A percentile compares a stretch with the other conserved stretches of the same genome.
These are phyloP conservation scores for Cutaneotrichosporon sp. DNA, from an alignment of 1,284 basidiomycete species.

Conservation along the genomic window DNA sequence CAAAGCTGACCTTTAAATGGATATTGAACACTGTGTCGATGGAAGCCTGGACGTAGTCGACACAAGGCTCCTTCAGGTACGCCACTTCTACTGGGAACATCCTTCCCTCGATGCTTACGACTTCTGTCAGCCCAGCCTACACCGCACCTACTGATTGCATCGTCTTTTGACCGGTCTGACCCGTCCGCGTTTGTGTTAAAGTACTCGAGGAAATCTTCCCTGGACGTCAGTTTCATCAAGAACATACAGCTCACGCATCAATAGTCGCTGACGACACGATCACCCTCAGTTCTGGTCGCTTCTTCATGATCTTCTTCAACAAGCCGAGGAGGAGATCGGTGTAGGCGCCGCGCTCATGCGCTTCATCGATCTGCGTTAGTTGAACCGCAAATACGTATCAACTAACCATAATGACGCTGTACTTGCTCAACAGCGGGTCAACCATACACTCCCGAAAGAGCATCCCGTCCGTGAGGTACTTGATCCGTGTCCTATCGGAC, in stretches of 20 bases:
- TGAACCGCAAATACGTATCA: too few species aligned
- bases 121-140: conserved; percentile 44
- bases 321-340: conserved; percentile 91
- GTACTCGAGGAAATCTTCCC: conserved; percentile 74
- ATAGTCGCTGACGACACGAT: conserved; percentile 94
- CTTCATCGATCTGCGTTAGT: conserved; percentile 76
- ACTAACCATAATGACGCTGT: conserved; percentile 89
- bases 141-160: conserved; percentile 40
- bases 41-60: conserved; percentile 79
- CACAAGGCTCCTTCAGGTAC: conserved; percentile 64
- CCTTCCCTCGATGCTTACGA: conserved; percentile 86
- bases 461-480: conserved; percentile 98
- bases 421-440: conserved; percentile 80
- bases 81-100: conserved; percentile 86
- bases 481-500: conserved; percentile 74
- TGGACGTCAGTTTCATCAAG: conserved; percentile 10
- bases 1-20: conserved; percentile 67
- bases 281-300: conserved; percentile 79
- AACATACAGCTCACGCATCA: conserved; percentile 58
- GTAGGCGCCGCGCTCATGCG: conserved; percentile 90
- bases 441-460: conserved; percentile 90
- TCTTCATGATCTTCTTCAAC: conserved; percentile 88
- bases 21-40: conserved; percentile 81
- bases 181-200: conserved; percentile 59
- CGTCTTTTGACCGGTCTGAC: conserved; percentile 42